Evolutionary conservation across 305 asterid species (phyloP).

Genomic region (Stenogyne calaminthoides): DNA sequence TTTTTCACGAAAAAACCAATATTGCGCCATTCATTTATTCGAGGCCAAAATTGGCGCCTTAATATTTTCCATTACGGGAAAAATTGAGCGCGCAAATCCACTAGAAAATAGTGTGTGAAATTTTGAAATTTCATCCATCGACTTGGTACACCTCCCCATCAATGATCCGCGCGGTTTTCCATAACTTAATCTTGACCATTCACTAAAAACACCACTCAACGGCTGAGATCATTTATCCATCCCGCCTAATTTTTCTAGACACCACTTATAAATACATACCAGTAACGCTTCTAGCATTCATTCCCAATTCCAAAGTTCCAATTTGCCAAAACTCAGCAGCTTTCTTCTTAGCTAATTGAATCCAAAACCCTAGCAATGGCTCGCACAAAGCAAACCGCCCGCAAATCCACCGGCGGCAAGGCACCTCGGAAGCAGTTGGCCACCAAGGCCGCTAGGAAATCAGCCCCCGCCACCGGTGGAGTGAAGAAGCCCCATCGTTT

Average conservation of each 20-base stretch:
- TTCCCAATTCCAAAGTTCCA: neutral
- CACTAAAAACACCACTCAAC: neutral
- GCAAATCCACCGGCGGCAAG: conserved; percentile 46
- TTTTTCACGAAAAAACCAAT: no score
- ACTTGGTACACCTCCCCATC: conserved; percentile 14
- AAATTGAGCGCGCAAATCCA: neutral
- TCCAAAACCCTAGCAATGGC: conserved; percentile 36
- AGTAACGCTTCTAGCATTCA: neutral
- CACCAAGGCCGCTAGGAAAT: conserved; percentile 45
- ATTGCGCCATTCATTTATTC: neutral
- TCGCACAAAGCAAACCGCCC: conserved; percentile 45
- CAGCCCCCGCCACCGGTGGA: conserved; percentile 48
- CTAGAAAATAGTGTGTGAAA: neutral
- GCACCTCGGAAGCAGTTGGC: conserved; percentile 46
- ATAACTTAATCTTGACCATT: neutral
- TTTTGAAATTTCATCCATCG: conserved; percentile 15
- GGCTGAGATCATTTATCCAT: conserved; percentile 16
- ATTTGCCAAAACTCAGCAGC: neutral
- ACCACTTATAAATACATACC: neutral
- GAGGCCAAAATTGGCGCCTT: neutral
- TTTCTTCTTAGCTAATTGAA: neutral
- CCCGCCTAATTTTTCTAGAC: conserved; percentile 36
- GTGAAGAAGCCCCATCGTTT: conserved; percentile 43
- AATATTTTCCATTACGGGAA: neutral
- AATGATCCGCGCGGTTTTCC: conserved; percentile 14